Conservation (phyloP, 108 stramenopile genomes). For the Skeletonema menzelii region DNA sequence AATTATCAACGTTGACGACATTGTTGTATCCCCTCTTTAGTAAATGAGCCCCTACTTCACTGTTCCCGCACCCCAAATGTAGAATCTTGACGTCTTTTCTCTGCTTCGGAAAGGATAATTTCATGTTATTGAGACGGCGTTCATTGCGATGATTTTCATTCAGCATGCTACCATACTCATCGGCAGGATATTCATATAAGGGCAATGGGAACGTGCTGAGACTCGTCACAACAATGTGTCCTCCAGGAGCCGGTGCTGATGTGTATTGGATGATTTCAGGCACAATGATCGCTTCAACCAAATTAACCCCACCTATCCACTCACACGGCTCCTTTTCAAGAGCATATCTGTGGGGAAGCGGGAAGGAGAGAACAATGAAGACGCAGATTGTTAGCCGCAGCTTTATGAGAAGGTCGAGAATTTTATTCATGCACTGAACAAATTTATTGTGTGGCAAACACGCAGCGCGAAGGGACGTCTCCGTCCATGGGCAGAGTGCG, state of each 20-base stretch:
- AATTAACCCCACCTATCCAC: constrained; percentile 25
- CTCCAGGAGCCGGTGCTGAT: constrained; percentile 19
- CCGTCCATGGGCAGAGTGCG: not conserved
- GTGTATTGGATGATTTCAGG: constrained; percentile 20
- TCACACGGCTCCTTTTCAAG: constrained; percentile 29
- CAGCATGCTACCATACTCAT: not conserved
- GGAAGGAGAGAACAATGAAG: not conserved
- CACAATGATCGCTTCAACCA: constrained; percentile 17
- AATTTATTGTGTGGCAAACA: too few species aligned
- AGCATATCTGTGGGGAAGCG: not conserved
- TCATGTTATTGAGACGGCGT: not conserved
- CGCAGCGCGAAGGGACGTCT: too few species aligned
- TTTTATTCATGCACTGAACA: too few species aligned
- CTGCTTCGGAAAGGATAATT: constrained; percentile 51
- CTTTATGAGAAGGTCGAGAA: not conserved
- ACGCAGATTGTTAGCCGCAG: not conserved
- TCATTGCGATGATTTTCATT: constrained; percentile 14
- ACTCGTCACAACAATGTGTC: constrained; percentile 14
- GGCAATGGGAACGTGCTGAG: not conserved
- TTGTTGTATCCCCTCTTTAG: constrained; percentile 64
- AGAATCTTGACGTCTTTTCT: constrained; percentile 51
- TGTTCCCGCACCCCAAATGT: constrained; percentile 69
- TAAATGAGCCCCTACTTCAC: constrained; percentile 68
- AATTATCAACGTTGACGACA: constrained; percentile 77
- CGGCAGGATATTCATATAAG: not conserved